phyloP scores from a whole-genome alignment of 1,139 yeast genomes.

The Candida sojae region DNA sequence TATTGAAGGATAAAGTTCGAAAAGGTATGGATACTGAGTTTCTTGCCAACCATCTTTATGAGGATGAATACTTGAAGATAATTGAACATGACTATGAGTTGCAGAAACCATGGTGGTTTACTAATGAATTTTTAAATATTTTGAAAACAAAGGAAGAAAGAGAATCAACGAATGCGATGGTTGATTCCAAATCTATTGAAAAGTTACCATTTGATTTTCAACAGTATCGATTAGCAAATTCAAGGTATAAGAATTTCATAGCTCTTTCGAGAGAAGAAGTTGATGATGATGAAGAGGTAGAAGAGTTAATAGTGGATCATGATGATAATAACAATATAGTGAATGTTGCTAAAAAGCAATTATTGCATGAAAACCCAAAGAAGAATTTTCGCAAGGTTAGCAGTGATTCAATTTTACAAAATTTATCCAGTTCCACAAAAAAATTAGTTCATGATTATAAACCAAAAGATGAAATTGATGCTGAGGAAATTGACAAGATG shows the following conservation, averaged over 20 bases:
- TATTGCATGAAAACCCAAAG: constrained; percentile 12
- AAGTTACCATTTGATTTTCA: constrained; percentile 35
- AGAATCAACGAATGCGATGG: constrained; percentile 7
- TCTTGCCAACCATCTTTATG: constrained; percentile 22
- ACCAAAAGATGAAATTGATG: constrained; percentile 8
- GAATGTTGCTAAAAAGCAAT: constrained; percentile 14
- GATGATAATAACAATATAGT: constrained; percentile 12
- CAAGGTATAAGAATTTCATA: constrained; percentile 30
- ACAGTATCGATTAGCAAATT: constrained; percentile 36
- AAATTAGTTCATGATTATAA: constrained; percentile 8
- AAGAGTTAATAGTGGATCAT: constrained; percentile 11
- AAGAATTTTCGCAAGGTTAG: constrained; percentile 5
- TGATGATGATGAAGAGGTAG: constrained; percentile 11
- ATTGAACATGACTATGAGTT: constrained; percentile 37
- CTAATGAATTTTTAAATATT: constrained; percentile 28
- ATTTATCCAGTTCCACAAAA: constrained; percentile 9
- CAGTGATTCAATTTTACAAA: constrained; percentile 10
- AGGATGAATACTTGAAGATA: constrained; percentile 28
- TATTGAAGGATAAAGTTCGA: constrained; percentile 24
- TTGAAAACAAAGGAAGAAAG: constrained; percentile 17
- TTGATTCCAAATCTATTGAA: constrained; percentile 18
- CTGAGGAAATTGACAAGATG: constrained; percentile 17
- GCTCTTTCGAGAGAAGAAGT: constrained; percentile 4
- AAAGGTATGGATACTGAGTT: constrained; percentile 18
- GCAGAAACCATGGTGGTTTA: constrained; percentile 49